Conservation (phyloP, 352 stramenopile species). For the Phytopythium oedochilum region DNA sequence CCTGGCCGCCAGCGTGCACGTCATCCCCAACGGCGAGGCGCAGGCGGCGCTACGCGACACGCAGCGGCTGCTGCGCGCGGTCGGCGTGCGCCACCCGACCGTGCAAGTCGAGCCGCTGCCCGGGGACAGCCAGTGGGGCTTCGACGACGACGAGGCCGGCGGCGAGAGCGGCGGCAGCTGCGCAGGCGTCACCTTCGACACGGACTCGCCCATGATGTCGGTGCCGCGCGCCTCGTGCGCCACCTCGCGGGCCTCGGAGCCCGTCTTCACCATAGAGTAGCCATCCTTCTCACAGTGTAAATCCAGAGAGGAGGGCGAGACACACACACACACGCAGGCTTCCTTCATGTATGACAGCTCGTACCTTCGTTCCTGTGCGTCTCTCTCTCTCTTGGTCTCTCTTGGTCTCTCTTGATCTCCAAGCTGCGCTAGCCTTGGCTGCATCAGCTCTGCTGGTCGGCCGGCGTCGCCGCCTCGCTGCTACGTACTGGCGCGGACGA, state of each 20-base stretch:
- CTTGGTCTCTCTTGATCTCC: too few relatives aligned
- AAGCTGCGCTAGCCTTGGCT: too few relatives aligned
- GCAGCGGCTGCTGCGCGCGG: conserved; percentile 41
- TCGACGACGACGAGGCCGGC: conserved; percentile 18
- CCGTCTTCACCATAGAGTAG: conserved; percentile 7
- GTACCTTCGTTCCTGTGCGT: too few relatives aligned
- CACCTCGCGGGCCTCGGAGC: conserved; percentile 29
- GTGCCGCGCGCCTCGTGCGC: conserved; percentile 44
- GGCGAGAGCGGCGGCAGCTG: conserved; percentile 25
- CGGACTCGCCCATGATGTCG: conserved; percentile 57
- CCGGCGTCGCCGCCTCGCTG: not conserved
- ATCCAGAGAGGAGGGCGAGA: too few relatives aligned
- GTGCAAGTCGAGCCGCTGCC: conserved; percentile 63
- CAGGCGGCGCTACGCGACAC: conserved; percentile 43
- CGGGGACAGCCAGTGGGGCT: conserved; percentile 47
- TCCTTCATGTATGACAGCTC: not conserved
- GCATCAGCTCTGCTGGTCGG: not conserved
- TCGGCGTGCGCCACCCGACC: conserved; percentile 57
- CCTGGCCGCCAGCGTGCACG: conserved; percentile 91
- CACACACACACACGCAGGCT: too few relatives aligned
- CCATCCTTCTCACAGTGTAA: not conserved
- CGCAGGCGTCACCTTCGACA: conserved; percentile 43
- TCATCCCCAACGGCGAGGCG: conserved; percentile 56
- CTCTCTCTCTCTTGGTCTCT: too few relatives aligned
- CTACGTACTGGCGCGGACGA: not conserved